These are phyloP conservation scores for Psidium guajava DNA, from an alignment of 345 rosid species.

Conservation along the genomic window DNA sequence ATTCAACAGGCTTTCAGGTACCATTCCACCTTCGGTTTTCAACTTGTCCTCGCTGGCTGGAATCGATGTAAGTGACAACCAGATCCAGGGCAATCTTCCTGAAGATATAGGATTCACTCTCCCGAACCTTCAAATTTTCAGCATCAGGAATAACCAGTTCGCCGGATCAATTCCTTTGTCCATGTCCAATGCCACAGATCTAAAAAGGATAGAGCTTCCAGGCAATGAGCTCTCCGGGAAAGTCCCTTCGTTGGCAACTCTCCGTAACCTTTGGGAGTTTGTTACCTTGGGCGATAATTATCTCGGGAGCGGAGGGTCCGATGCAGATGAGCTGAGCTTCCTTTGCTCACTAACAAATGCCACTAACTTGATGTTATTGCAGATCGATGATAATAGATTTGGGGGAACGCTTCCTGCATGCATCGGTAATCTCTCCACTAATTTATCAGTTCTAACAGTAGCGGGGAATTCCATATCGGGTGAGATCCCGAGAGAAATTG, in stretches of 20 bases:
- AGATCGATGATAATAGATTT: accelerated
- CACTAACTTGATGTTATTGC: background rate
- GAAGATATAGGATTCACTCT: slow-evolving; percentile 4
- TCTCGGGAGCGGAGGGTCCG: slow-evolving; percentile 3
- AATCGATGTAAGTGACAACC: background rate
- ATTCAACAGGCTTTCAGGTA: background rate
- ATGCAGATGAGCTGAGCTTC: slow-evolving; percentile 4
- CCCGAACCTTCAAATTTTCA: background rate
- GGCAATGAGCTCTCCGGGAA: background rate
- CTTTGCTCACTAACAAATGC: slow-evolving; percentile 9
- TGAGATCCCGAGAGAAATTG: slow-evolving; percentile 7
- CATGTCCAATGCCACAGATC: slow-evolving; percentile 1
- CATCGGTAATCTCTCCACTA: slow-evolving; percentile 1
- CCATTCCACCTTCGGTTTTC: slow-evolving; percentile 14
- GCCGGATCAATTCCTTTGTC: slow-evolving; percentile 2
- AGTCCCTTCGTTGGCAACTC: slow-evolving; percentile 5
- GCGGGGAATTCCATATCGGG: background rate
- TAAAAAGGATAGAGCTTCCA: background rate
- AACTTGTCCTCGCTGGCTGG: slow-evolving; percentile 2
- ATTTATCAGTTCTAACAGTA: background rate
- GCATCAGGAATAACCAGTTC: background rate
- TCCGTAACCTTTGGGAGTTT: background rate
- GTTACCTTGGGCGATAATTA: background rate
- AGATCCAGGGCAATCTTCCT: slow-evolving; percentile 11
- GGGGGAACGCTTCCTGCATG: background rate